phyloP scores from a whole-genome alignment of 345 rosid genomes.

The Gossypium australe region DNA sequence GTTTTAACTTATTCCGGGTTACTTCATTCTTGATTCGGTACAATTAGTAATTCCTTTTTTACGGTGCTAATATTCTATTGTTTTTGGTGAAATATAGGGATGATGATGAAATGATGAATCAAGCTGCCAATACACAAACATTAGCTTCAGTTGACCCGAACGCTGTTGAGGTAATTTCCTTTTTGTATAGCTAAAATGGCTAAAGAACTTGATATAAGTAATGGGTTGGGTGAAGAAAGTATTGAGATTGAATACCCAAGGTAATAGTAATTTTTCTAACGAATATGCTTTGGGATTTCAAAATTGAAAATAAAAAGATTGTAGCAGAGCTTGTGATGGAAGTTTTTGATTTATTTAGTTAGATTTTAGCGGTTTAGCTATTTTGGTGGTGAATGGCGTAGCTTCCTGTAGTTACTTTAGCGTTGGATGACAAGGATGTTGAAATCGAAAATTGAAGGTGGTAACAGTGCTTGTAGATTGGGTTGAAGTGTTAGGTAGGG shows the following conservation, averaged over 20 bases:
- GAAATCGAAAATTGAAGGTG: not conserved
- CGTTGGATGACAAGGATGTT: not conserved
- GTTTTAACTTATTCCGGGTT: not conserved
- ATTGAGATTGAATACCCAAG: not conserved
- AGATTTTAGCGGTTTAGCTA: not conserved
- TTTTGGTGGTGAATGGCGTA: not conserved
- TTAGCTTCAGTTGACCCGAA: constrained; percentile 53
- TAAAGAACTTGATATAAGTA: not conserved
- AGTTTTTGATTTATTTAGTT: not conserved
- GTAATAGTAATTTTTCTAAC: not conserved
- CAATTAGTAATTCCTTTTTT: not conserved
- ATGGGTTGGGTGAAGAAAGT: not conserved
- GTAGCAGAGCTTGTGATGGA: not conserved
- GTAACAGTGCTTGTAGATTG: not conserved
- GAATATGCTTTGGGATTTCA: not conserved
- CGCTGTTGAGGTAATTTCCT: constrained; percentile 57
- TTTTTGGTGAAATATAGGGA: constrained; percentile 29
- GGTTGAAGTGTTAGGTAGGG: not conserved
- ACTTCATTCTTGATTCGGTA: not conserved
- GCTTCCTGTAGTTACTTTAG: not conserved
- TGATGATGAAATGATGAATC: constrained; percentile 66
- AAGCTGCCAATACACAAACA: constrained; percentile 57
- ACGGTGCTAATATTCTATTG: not conserved
- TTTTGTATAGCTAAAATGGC: not conserved
- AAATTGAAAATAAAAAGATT: not conserved